These are phyloP conservation scores for Euphrasia confusa DNA, from an alignment of 257 asterid species.

Conservation along the genomic window DNA sequence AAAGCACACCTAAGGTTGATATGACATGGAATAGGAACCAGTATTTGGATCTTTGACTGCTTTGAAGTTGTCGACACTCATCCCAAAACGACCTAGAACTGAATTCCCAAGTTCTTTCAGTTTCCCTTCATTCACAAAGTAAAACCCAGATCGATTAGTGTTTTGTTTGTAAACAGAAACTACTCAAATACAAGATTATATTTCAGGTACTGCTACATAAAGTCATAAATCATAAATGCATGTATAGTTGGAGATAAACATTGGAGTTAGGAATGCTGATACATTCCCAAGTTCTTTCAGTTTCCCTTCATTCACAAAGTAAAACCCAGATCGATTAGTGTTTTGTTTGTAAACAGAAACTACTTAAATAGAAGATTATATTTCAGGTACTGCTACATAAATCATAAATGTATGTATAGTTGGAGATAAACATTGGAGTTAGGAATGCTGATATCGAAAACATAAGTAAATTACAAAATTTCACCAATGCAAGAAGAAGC, in stretches of 20 bases:
- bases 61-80: constrained; percentile 90
- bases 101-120: constrained; percentile 90
- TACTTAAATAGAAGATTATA: neutral
- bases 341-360: neutral
- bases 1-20: constrained; percentile 47
- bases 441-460: no score
- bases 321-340: neutral
- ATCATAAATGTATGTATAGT: no score
- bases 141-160: neutral
- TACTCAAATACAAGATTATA: neutral
- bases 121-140: constrained; percentile 53
- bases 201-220: no score
- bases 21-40: constrained; percentile 76
- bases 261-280: no score
- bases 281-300: constrained; percentile 84
- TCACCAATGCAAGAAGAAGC: no score
- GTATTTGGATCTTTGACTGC: constrained; percentile 89
- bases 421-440: no score
- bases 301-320: constrained; percentile 53
- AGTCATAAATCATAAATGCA: no score
- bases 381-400: no score
- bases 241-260: no score
- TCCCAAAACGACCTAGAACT: constrained; percentile 83
- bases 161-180: neutral
- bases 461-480: no score